Base-by-base conservation (phyloP, 768 basidiomycete genomes). In the Suillus bovinus region DNA sequence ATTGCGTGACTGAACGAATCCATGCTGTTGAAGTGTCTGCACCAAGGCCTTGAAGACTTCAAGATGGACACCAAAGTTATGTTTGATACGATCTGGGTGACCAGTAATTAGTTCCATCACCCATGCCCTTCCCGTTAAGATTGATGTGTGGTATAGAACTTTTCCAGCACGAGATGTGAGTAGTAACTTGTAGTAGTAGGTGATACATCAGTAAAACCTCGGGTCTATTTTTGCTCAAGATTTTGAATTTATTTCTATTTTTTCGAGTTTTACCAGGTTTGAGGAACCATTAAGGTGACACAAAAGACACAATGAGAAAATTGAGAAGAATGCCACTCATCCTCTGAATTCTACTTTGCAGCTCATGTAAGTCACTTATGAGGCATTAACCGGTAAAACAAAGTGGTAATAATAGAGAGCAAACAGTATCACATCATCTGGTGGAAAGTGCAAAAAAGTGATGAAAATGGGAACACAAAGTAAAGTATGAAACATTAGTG, bases 121-220 rank as follows among this genome's bases (percentile, higher is more conserved):
- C 31, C 31, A 31, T 31, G 31, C 31, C 31, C 8, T 31, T 8
- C 31, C 31, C 8, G 31, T 31, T 31, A 31, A 31, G 31, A 31
- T 31, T 31, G 31, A 31, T 31, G 31, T 31, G 31, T 31, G 31
- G 31, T 31, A 31, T 31, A 8, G 31, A 4, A 31, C 31, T 31
- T 31, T 31, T 31, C 8, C 31, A 31, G 31, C 31, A 8, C 31
- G 31, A n/a, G n/a, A n/a, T n/a, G n/a, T n/a, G n/a, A n/a, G n/a
- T n/a, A n/a, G n/a, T n/a, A n/a, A n/a, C n/a, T n/a, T n/a, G n/a
- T n/a, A n/a, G n/a, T n/a, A n/a, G n/a, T n/a, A n/a, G n/a, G n/a
- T n/a, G n/a, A n/a, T n/a, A n/a, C n/a, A 49, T 49, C 47, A 49
- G 47, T 49, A 49, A 49, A 49, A 27, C 47, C 47, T 49, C 27